phyloP scores from a whole-genome alignment of 495 filamentous ascomycete genomes.

The Physcia stellaris region DNA sequence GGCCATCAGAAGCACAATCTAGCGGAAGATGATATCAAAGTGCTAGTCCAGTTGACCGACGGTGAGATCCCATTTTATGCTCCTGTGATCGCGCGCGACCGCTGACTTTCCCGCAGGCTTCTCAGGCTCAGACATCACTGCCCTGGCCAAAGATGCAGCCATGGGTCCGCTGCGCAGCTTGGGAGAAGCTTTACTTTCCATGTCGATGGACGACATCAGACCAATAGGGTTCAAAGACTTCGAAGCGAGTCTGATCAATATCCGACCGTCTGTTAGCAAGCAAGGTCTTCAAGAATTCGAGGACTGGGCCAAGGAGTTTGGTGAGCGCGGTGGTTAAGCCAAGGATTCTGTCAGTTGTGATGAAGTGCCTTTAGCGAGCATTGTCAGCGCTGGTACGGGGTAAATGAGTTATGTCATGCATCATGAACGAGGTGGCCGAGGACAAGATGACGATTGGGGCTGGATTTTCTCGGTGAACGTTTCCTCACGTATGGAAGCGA shows the following conservation, averaged over 20 bases:
- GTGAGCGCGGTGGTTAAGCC: constrained; percentile 77
- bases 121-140: constrained; percentile 94
- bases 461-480: too few species aligned
- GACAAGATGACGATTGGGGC: too few species aligned
- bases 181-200: constrained; percentile 78
- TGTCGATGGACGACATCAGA: constrained; percentile 86
- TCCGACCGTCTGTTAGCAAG: constrained; percentile 80
- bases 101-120: constrained; percentile 46
- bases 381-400: too few species aligned
- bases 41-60: constrained; percentile 71
- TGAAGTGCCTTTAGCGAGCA: too few species aligned
- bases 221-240: constrained; percentile 79
- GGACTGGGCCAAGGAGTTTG: constrained; percentile 87
- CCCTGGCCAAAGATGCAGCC: constrained; percentile 91
- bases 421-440: too few species aligned
- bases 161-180: constrained; percentile 93
- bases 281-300: constrained; percentile 77
- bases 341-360: too few species aligned
- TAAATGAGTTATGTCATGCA: too few species aligned
- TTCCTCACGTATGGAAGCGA: too few species aligned
- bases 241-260: constrained; percentile 66
- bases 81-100: neutral
- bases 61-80: constrained; percentile 37
- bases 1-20: constrained; percentile 79
- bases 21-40: constrained; percentile 55